A percentile compares a stretch with the other conserved stretches of the same genome.
phyloP scores from a whole-genome alignment of 805 yeast genomes.

The Myxozyma lipomycoides region DNA sequence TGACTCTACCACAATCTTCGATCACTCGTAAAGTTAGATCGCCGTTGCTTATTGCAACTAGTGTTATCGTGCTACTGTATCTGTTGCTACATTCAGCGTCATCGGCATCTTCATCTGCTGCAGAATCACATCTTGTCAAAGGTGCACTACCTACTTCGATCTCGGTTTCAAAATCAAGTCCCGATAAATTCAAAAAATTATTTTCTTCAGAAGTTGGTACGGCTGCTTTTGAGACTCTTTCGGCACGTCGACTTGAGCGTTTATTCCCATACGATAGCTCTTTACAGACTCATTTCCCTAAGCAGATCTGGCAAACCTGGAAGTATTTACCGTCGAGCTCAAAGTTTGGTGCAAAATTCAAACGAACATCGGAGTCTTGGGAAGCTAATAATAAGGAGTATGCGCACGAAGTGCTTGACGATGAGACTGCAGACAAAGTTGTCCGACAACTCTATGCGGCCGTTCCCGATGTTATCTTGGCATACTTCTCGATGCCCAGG shows the following conservation, averaged over 20 bases:
- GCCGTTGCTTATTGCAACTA: conserved; percentile 7
- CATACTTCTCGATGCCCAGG: conserved; percentile 74
- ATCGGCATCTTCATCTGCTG: background rate
- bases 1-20: background rate
- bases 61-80: conserved; percentile 4
- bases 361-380: conserved; percentile 60
- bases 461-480: conserved; percentile 73
- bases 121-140: background rate
- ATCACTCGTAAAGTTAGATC: background rate
- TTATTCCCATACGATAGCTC: conserved; percentile 70
- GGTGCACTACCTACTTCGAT: background rate
- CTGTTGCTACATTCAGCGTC: conserved; percentile 5
- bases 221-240: conserved; percentile 40
- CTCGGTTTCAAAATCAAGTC: background rate
- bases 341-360: conserved; percentile 53
- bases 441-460: conserved; percentile 55
- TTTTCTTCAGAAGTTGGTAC: background rate
- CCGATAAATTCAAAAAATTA: background rate
- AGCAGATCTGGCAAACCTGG: conserved; percentile 93
- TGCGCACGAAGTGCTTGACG: conserved; percentile 71
- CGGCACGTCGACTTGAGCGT: conserved; percentile 51
- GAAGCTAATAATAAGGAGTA: conserved; percentile 54
- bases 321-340: conserved; percentile 59
- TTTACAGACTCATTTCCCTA: conserved; percentile 56
- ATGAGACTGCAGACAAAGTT: conserved; percentile 56